Conservation (phyloP, 345 rosid genomes). For the Acer negundo region DNA sequence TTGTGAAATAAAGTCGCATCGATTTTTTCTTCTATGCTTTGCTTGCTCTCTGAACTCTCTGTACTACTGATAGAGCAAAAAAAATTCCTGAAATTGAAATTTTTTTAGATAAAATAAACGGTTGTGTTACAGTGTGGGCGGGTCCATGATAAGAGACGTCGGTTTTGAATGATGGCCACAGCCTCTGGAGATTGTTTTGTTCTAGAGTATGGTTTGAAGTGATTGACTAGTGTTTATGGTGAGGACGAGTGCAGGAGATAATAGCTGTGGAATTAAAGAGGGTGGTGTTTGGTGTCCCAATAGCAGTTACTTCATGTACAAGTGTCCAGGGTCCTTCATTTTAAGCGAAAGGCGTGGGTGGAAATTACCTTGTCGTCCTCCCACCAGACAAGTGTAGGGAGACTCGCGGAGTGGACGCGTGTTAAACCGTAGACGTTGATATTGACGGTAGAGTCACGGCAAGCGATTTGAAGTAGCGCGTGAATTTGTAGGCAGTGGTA, state of each 20-base stretch:
- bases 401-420: neutral
- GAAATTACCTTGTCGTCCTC: slow-evolving; percentile 32
- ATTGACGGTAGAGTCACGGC: slow-evolving; percentile 18
- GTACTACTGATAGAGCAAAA: slow-evolving; percentile 5
- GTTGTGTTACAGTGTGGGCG: slow-evolving; percentile 1
- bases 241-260: slow-evolving; percentile 7
- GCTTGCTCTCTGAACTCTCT: slow-evolving; percentile 20
- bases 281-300: slow-evolving; percentile 23
- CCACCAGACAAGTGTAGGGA: slow-evolving; percentile 5
- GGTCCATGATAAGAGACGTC: neutral
- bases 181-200: neutral
- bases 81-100: slow-evolving; percentile 12
- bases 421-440: neutral
- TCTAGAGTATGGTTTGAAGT: neutral
- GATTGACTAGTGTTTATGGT: neutral
- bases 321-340: slow-evolving; percentile 36
- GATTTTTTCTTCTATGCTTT: slow-evolving; percentile 13
- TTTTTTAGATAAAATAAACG: slow-evolving; percentile 13
- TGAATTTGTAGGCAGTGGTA: neutral
- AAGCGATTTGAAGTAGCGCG: slow-evolving; percentile 17
- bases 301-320: slow-evolving; percentile 41
- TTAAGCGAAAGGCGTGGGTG: slow-evolving; percentile 7
- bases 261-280: slow-evolving; percentile 8
- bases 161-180: neutral
- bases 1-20: slow-evolving; percentile 25